Percentiles rank a stretch among this genome's conserved stretches.
These are phyloP conservation scores for Fomitopsis schrenkii DNA, from an alignment of 1,284 basidiomycete species.

Conservation along the genomic window DNA sequence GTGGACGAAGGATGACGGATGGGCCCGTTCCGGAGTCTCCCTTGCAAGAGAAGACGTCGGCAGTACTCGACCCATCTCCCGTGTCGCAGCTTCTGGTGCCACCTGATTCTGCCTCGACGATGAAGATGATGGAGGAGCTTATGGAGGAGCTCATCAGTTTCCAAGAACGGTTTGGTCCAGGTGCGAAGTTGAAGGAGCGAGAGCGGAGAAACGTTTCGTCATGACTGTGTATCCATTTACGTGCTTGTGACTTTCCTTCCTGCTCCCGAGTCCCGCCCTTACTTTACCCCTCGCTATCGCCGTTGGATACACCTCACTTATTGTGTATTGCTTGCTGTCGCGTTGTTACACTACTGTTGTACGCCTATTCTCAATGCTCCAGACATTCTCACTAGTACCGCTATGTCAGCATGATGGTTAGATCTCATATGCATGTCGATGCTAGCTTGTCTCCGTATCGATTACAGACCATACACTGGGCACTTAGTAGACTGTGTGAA, in stretches of 20 bases:
- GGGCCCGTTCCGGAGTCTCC: conserved; percentile 16
- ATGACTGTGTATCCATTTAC: conserved; percentile 22
- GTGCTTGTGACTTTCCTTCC: not conserved
- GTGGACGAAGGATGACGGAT: conserved; percentile 6
- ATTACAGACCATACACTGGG: not conserved
- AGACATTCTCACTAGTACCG: not conserved
- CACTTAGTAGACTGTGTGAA: not conserved
- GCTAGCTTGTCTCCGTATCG: too few species aligned
- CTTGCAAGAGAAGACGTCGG: conserved; percentile 17
- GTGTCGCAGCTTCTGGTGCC: conserved; percentile 3
- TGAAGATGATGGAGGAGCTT: conserved; percentile 84
- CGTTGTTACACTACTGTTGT: conserved; percentile 1
- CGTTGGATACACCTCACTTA: not conserved
- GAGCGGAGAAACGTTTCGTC: conserved; percentile 38
- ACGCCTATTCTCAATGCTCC: not conserved
- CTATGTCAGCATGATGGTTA: not conserved
- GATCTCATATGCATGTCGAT: too few species aligned
- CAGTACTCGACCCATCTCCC: conserved; percentile 2
- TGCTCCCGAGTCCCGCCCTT: not conserved
- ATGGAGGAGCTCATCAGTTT: conserved; percentile 85
- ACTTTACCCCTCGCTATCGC: not conserved
- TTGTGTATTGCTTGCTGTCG: conserved; percentile 1
- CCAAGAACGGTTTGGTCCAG: conserved; percentile 78
- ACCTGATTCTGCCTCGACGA: conserved; percentile 38
- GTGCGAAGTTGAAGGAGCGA: conserved; percentile 54